phyloP scores from a whole-genome alignment of 2,329 filamentous ascomycete genomes.

The Paraconiothyrium sp. region DNA sequence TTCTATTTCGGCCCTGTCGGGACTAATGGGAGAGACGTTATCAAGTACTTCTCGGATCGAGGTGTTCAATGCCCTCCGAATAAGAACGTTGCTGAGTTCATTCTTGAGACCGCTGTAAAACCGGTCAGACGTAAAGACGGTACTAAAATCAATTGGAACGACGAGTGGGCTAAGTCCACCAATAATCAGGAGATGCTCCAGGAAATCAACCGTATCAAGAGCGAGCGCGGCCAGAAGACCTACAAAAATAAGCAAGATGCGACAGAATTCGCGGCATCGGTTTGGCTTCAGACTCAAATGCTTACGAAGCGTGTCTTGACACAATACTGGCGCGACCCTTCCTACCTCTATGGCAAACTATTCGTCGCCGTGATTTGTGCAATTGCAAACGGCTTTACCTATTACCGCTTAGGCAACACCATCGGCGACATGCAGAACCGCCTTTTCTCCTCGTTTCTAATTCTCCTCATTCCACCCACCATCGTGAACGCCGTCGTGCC shows the following conservation, averaged over 20 bases:
- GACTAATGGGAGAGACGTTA: conserved; percentile 70
- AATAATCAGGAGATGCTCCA: conserved; percentile 67
- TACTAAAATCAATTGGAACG: conserved; percentile 73
- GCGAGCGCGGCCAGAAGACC: conserved; percentile 63
- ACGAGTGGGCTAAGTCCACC: conserved; percentile 75
- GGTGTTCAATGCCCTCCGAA: conserved; percentile 72
- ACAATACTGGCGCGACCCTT: conserved; percentile 79
- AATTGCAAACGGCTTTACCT: conserved; percentile 83
- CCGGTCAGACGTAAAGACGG: conserved; percentile 63
- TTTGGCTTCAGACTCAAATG: conserved; percentile 69
- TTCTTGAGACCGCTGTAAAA: conserved; percentile 71
- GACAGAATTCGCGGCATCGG: conserved; percentile 72
- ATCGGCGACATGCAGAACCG: conserved; percentile 77
- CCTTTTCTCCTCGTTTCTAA: conserved; percentile 77
- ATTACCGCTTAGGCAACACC: conserved; percentile 73
- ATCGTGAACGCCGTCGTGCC: conserved; percentile 78
- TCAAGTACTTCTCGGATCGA: conserved; percentile 73
- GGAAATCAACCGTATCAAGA: conserved; percentile 73
- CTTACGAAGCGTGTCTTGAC: conserved; percentile 76
- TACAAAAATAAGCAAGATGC: conserved; percentile 32
- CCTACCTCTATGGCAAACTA: conserved; percentile 79
- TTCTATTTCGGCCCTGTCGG: conserved; percentile 80
- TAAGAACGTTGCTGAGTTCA: conserved; percentile 74
- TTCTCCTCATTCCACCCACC: conserved; percentile 69
- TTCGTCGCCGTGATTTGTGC: conserved; percentile 76